Conservation (phyloP, 768 basidiomycete species). For the Tulasnella sp. region DNA sequence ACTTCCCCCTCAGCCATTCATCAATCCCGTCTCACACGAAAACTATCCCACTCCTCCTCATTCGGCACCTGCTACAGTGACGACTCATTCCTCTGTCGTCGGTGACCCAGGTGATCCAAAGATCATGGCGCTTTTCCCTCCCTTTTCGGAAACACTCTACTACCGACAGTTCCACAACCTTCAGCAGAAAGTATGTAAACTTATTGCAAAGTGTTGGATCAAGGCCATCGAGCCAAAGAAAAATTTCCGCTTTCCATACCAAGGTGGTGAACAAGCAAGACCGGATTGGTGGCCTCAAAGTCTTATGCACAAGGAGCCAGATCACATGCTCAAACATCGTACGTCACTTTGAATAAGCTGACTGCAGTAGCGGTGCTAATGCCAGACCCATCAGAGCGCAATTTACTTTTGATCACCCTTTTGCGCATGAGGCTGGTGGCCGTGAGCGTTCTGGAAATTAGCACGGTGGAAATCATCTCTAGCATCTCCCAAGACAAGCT, state of each 20-base stretch:
- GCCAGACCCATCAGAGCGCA: constrained; percentile 25
- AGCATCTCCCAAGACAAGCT: constrained; percentile 24
- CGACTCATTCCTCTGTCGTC: too few species aligned
- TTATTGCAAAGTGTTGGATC: constrained; percentile 31
- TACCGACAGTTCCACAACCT: constrained; percentile 23
- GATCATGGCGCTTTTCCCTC: too few species aligned
- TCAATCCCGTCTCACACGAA: too few species aligned
- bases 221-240: constrained; percentile 31
- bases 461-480: constrained; percentile 23
- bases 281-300: constrained; percentile 31
- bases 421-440: constrained; percentile 22
- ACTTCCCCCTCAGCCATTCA: too few species aligned
- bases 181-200: constrained; percentile 27
- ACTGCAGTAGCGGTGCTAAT: neutral
- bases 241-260: constrained; percentile 29
- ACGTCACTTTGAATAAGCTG: constrained; percentile 13
- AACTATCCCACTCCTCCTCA: too few species aligned
- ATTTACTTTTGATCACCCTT: constrained; percentile 24
- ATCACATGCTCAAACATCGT: constrained; percentile 29
- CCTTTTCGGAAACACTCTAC: constrained; percentile 20
- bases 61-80: too few species aligned
- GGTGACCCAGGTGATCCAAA: too few species aligned
- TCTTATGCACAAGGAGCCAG: constrained; percentile 30
- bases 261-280: constrained; percentile 27
- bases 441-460: constrained; percentile 25